Base-by-base conservation (phyloP, 768 basidiomycete genomes). In the Mycena leptocephala region DNA sequence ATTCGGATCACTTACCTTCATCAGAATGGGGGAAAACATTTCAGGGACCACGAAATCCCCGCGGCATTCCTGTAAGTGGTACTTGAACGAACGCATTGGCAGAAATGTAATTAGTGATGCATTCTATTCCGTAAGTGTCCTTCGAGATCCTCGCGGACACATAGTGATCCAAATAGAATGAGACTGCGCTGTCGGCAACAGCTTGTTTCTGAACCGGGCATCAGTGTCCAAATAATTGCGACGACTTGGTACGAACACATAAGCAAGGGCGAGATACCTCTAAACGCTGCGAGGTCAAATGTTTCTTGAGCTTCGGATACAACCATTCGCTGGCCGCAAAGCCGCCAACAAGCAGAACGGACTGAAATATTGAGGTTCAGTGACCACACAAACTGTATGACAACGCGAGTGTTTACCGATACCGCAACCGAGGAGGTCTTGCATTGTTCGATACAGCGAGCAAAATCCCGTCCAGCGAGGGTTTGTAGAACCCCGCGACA, bases 311-410 rank as follows among this genome's bases (percentile, higher is more conserved):
- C 63, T 84, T 83, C 3, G 82, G 79, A 77, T 86, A 89, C 26
- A 93, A 79, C 85, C 88, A 92, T 64, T 91, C 89, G 71, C 88
- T 92, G 1, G 90, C 90, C 22, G 90, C 88, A 79, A 92, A 92
- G 0, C 91, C 91, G n/a, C 92, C 92, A 4, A 92, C 91, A 1
- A 93, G 86, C 39, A 89, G 85, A 26, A 88, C 85, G 35, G 85
- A 84, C 88, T 88, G 16, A 16, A n/a, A 30, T 30, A 18, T 13
- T 6, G 14, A 4, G 5, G 5, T 56, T 16, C n/a, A 56, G 28
- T 13, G 6, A 13, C 11, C 9, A 28, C n/a, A n/a, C n/a, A 26
- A 56, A 56, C 11, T 30, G 26, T 9, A 58, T 26, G 43, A 26
- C 37, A 33, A n/a, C 28, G 13, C 39, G 37, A 53, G 35, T 2